Percentiles rank a stretch among this genome's conserved stretches.
These are phyloP conservation scores for Casaregolazyma suthepensis DNA, from an alignment of 1,139 yeast genomes.

Conservation along the genomic window DNA sequence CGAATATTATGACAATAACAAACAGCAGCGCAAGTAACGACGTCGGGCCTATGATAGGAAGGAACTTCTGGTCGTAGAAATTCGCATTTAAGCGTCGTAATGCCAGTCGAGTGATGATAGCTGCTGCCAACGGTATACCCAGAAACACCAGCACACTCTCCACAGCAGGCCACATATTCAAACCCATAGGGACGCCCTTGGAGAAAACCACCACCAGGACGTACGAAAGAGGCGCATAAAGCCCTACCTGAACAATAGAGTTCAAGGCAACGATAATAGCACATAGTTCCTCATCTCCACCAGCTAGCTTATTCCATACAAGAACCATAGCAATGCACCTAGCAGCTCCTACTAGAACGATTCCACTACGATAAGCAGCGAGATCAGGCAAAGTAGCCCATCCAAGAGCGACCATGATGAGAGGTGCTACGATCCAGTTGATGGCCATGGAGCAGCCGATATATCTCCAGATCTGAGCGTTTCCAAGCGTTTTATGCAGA, in stretches of 20 bases:
- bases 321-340: conserved; percentile 62
- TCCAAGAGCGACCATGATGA: conserved; percentile 49
- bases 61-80: conserved; percentile 32
- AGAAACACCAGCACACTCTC: conserved; percentile 48
- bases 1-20: conserved; percentile 49
- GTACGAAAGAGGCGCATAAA: conserved; percentile 51
- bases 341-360: conserved; percentile 55
- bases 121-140: conserved; percentile 49
- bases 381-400: conserved; percentile 50
- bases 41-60: conserved; percentile 44
- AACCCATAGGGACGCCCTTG: conserved; percentile 13
- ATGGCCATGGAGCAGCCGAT: conserved; percentile 40
- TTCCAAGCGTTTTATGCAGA: conserved; percentile 26
- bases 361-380: conserved; percentile 46
- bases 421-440: conserved; percentile 56
- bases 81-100: conserved; percentile 27
- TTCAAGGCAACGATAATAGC: conserved; percentile 49
- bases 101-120: conserved; percentile 39
- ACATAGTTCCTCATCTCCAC: conserved; percentile 48
- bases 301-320: conserved; percentile 54
- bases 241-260: conserved; percentile 46
- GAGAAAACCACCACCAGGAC: conserved; percentile 33
- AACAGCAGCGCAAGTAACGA: conserved; percentile 49
- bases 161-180: conserved; percentile 33
- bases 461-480: conserved; percentile 30